Evolutionary conservation across 1,139 yeast genomes (phyloP).

Genomic region (Yamadazyma aaseri): DNA sequence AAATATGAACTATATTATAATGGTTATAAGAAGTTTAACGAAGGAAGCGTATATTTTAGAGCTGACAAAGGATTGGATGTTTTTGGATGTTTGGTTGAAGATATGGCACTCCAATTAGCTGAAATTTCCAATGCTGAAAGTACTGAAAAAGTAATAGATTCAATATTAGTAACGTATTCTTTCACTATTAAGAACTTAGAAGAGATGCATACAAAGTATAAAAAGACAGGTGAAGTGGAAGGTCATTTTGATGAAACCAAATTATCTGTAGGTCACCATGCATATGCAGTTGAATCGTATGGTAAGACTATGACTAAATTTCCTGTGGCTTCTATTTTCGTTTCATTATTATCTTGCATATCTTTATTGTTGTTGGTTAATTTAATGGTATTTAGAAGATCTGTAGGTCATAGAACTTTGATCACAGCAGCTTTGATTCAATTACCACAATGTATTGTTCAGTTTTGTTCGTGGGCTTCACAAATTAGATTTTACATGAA

Average conservation of each 20-base stretch:
- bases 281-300: constrained; percentile 13
- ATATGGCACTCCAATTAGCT: constrained; percentile 50
- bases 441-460: constrained; percentile 9
- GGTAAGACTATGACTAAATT: constrained; percentile 13
- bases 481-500: constrained; percentile 14
- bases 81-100: constrained; percentile 45
- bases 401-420: constrained; percentile 1
- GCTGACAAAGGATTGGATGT: constrained; percentile 45
- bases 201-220: constrained; percentile 15
- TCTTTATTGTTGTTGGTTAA: constrained; percentile 8
- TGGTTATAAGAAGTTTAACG: constrained; percentile 47
- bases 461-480: constrained; percentile 13
- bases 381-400: constrained; percentile 6
- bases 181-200: constrained; percentile 17
- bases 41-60: constrained; percentile 29
- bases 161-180: constrained; percentile 39
- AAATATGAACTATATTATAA: constrained; percentile 42
- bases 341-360: constrained; percentile 11
- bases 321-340: constrained; percentile 11
- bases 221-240: constrained; percentile 14
- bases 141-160: constrained; percentile 37
- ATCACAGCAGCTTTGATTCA: constrained; percentile 6
- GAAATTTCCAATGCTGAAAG: constrained; percentile 36
- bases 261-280: constrained; percentile 13
- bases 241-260: constrained; percentile 14